Base-by-base conservation (phyloP, 2,329 filamentous ascomycete genomes). In the Alternaria hordeiaustralica region DNA sequence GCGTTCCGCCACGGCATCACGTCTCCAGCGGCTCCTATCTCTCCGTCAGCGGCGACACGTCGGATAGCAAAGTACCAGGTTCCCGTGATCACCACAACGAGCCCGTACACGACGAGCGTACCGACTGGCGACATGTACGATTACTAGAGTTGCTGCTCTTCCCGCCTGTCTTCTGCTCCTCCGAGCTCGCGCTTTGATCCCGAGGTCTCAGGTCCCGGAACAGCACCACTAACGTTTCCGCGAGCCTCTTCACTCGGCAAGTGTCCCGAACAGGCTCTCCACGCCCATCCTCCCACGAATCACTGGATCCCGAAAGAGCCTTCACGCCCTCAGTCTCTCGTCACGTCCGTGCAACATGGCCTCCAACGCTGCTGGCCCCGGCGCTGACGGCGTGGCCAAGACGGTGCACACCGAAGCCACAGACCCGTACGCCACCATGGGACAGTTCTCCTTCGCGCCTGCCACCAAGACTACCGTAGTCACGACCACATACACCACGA, bases 401-500 rank as follows among this genome's bases (percentile, higher is more conserved):
- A 69, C 71, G 57, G 60, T 72, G 56, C 71, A 73, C 53, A 65
- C 60, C 21, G 74, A 75, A 47, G 63, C 63, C 33, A 65, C 75
- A 44, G 77, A 79, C 25, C 71, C 75, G 10, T 80, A 75, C 62
- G 68, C 75, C 21, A 84, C 86, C 50, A 78, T 90, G 60, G 88
- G 85, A 47, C 87, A 88, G 73, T 85, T 90, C 63, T 87, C 87
- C 3, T 88, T 88, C 71, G 87, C 86, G 60, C 88, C 88, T 28
- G 85, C 88, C 15, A 90, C 88, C 12, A 86, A 88, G 73, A 89
- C 88, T 11, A 90, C 88, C 0, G 86, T 89, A 11, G 89, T 97
- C 66, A 97, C 94, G 2, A 97, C 95, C 0, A 97, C 94, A 0
- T 97, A 94, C 1, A 97, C 93, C 1, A 96, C 94, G 2, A 93